A percentile compares a stretch with the other conserved stretches of the same genome.
phyloP scores from a whole-genome alignment of 2,329 filamentous ascomycete species.

The Pseudogymnoascus sp. region DNA sequence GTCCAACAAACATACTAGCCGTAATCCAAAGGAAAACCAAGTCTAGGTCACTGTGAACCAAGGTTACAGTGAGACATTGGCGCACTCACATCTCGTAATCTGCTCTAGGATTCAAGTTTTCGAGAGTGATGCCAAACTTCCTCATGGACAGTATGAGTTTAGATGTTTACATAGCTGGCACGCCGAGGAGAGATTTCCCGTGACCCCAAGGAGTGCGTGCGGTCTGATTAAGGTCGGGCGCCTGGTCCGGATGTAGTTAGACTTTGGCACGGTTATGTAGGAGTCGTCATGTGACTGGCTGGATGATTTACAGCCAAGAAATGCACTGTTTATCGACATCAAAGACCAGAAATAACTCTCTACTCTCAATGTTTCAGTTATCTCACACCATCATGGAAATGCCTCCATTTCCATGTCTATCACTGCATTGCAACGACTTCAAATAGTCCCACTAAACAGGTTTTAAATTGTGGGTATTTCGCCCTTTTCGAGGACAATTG shows the following conservation, averaged over 20 bases:
- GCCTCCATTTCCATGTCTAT: background rate
- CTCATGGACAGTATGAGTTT: background rate
- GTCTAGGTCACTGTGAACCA: background rate
- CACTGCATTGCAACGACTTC: background rate
- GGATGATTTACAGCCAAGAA: background rate
- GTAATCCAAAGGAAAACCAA: slow-evolving; percentile 1
- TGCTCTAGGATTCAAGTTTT: background rate
- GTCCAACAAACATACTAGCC: background rate
- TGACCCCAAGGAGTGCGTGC: background rate
- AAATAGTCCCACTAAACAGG: background rate
- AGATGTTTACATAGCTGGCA: background rate
- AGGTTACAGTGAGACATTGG: slow-evolving; percentile 2
- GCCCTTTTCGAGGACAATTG: slow-evolving; percentile 1
- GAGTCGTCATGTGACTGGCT: background rate
- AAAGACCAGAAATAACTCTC: background rate
- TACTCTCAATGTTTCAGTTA: background rate
- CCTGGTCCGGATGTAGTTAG: background rate
- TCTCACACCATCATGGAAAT: background rate
- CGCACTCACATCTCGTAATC: background rate
- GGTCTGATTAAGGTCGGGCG: background rate
- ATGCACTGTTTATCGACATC: background rate
- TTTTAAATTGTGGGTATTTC: slow-evolving; percentile 5
- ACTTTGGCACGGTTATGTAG: background rate
- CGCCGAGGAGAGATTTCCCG: background rate
- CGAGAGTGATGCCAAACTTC: background rate